Evolutionary conservation across 225 moss, liverwort and hornwort species (phyloP), one percentile per base, ranked within the genome.

Genomic region (Lunularia cruciata): DNA sequence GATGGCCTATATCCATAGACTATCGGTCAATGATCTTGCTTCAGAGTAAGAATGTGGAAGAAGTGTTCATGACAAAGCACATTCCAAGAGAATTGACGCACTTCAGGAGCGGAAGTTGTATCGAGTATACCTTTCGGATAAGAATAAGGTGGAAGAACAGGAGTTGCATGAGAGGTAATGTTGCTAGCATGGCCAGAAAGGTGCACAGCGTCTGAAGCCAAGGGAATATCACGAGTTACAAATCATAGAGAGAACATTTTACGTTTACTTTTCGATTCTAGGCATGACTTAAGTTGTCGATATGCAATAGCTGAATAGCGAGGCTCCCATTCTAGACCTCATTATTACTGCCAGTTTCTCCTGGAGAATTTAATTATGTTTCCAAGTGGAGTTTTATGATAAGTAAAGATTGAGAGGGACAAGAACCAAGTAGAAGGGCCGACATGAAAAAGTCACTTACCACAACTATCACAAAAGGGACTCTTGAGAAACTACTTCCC

Each of bases 101-200:
- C n/a, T n/a, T n/a, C n/a, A n/a, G n/a, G n/a, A n/a, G n/a, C n/a
- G n/a, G n/a, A n/a, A n/a, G n/a, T n/a, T n/a, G n/a, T n/a, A 1
- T 13, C 15, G 18, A 47, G 56, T 26, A 7, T 68, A 94, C 93
- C 91, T 94, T 94, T 68, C 87, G 88, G 46, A 94, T 85, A 31
- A 94, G 84, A 52, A 94, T 89, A 2, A 91, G 81, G 74, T 94
- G 94, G 73, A 94, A 94, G 69, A 81, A 94, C 52, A 94, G 87
- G 10, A 94, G 86, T 72, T 94, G 94, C 26, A 87, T 89, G 5
- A 94, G 79, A 51, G 94, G 94, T 16, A 91, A 83, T 52, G 94
- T 94, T 34, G 94, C 87, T 75, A 91, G 65, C 78, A 94, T 67
- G 54, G 89, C 86, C 47, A 94, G 86, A 47, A 85, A 72, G 6